A percentile compares a stretch with the other conserved stretches of the same genome.
phyloP scores from a whole-genome alignment of 257 asterid species.

The Nicotiana undulata region DNA sequence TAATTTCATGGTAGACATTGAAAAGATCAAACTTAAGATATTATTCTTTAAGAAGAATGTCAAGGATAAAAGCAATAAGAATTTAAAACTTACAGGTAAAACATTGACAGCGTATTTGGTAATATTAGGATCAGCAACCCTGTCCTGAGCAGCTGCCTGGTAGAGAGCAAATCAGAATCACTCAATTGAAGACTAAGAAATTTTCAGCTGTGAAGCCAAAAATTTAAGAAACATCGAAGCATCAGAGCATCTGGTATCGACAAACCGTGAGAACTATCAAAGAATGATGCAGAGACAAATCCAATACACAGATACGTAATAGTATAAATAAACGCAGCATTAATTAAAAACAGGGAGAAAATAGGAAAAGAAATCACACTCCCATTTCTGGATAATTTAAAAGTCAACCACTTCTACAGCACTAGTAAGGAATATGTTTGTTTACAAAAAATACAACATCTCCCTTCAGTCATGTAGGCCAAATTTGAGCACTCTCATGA shows the following conservation, averaged over 20 bases:
- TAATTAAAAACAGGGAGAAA: background rate
- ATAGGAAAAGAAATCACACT: background rate
- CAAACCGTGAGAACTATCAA: background rate
- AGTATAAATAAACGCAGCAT: background rate
- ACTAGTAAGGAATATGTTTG: background rate
- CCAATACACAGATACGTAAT: background rate
- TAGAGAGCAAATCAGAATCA: slow-evolving; percentile 7
- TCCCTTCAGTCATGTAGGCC: background rate
- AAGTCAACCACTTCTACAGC: background rate
- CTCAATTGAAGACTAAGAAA: background rate
- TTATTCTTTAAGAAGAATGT: background rate
- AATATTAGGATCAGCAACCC: slow-evolving; percentile 58
- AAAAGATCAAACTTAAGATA: background rate
- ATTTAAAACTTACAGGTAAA: slow-evolving; percentile 62
- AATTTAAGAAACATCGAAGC: background rate
- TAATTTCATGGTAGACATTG: background rate
- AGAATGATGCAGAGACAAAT: background rate
- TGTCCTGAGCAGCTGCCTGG: slow-evolving; percentile 67
- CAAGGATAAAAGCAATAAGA: background rate
- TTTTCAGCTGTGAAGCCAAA: background rate
- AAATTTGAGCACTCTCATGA: background rate
- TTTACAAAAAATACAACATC: background rate
- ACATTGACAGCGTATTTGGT: slow-evolving; percentile 73
- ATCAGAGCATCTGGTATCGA: background rate
- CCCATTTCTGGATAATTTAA: background rate